A percentile compares a stretch with the other conserved stretches of the same genome.
Conservation (phyloP, 2,329 filamentous ascomycete species). For the Camillea tinctor region DNA sequence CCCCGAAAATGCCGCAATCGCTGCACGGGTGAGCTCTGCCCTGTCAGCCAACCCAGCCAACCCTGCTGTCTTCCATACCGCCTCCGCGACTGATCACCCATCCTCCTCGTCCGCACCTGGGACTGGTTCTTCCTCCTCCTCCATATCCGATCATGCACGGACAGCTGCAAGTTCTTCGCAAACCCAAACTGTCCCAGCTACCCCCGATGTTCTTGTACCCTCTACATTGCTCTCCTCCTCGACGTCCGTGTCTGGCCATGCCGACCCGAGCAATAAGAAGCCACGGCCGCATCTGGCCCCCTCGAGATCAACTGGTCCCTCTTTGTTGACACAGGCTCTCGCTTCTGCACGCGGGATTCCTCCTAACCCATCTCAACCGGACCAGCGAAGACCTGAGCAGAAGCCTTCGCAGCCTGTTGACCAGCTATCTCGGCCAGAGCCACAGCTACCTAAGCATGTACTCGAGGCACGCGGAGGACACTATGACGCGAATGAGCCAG, state of each 20-base stretch:
- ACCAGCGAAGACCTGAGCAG: slow-evolving; percentile 26
- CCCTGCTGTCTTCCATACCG: slow-evolving; percentile 12
- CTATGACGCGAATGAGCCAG: slow-evolving; percentile 37
- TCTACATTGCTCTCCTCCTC: slow-evolving; percentile 24
- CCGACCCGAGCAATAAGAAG: slow-evolving; percentile 47
- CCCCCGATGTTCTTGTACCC: slow-evolving; percentile 21
- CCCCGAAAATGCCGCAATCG: slow-evolving; percentile 55
- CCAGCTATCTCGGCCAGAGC: slow-evolving; percentile 16
- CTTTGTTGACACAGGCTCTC: slow-evolving; percentile 56
- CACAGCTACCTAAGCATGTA: slow-evolving; percentile 19
- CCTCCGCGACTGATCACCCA: slow-evolving; percentile 28
- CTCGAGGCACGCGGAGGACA: slow-evolving; percentile 18
- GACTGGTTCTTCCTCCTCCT: slow-evolving; percentile 26
- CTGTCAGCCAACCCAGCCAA: slow-evolving; percentile 6
- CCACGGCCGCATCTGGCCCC: slow-evolving; percentile 40
- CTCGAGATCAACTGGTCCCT: slow-evolving; percentile 49
- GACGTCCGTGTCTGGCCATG: slow-evolving; percentile 31
- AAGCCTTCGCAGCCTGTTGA: slow-evolving; percentile 21
- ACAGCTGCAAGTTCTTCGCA: slow-evolving; percentile 20
- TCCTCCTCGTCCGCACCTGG: slow-evolving; percentile 23
- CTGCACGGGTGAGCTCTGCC: slow-evolving; percentile 31
- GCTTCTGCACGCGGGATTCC: slow-evolving; percentile 56
- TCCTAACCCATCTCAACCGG: slow-evolving; percentile 25
- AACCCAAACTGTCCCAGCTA: slow-evolving; percentile 14
- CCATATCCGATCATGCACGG: slow-evolving; percentile 23